A percentile compares a stretch with the other conserved stretches of the same genome.
These are phyloP conservation scores for Penicillium diatomitis DNA, from an alignment of 495 filamentous ascomycete genomes.

Conservation along the genomic window DNA sequence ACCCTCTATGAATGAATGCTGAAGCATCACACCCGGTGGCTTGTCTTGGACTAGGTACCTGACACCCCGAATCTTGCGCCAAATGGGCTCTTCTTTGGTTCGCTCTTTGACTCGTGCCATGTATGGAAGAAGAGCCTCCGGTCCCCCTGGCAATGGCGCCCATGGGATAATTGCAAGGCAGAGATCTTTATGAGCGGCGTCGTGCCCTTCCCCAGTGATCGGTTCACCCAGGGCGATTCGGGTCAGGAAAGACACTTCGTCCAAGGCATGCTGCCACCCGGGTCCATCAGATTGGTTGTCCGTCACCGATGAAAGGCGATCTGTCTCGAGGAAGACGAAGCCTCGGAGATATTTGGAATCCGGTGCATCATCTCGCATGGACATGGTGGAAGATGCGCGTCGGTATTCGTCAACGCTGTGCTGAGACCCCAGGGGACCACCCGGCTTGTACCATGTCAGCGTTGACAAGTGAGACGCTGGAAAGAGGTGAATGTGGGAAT, in stretches of 20 bases:
- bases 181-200: constrained; percentile 34
- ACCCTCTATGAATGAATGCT: constrained; percentile 54
- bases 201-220: constrained; percentile 50
- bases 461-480: constrained; percentile 51
- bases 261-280: constrained; percentile 51
- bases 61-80: constrained; percentile 57
- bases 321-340: constrained; percentile 75
- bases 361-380: constrained; percentile 3
- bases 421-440: constrained; percentile 47
- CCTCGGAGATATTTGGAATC: constrained; percentile 38
- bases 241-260: constrained; percentile 58
- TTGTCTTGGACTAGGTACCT: constrained; percentile 77
- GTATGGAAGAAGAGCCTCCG: constrained; percentile 38
- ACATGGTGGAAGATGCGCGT: constrained; percentile 12
- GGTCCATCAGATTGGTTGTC: constrained; percentile 21
- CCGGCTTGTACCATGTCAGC: constrained; percentile 54
- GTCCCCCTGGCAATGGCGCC: constrained; percentile 64
- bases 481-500: constrained; percentile 85
- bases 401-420: constrained; percentile 55
- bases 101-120: constrained; percentile 33
- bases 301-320: constrained; percentile 53
- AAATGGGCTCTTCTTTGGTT: constrained; percentile 23
- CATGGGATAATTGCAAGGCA: constrained; percentile 67
- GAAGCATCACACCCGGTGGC: constrained; percentile 50
- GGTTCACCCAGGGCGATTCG: constrained; percentile 54